phyloP scores from a whole-genome alignment of 2,329 filamentous ascomycete genomes.

The Clathrospora elynae region DNA sequence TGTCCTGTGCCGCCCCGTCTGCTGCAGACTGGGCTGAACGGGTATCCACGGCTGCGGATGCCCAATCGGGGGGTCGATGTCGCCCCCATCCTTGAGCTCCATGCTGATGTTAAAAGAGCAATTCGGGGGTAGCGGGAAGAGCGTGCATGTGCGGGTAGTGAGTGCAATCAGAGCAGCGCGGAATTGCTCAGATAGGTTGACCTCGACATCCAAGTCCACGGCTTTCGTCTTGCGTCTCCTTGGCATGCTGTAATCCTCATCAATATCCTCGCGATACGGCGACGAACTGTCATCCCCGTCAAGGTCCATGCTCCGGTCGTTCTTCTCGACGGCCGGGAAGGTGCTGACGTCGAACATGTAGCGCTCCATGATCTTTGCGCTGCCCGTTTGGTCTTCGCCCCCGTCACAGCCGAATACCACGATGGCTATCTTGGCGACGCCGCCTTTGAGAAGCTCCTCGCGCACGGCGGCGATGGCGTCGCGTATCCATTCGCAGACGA shows the following conservation, averaged over 20 bases:
- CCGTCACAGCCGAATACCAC: constrained; percentile 58
- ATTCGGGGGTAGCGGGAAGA: constrained; percentile 63
- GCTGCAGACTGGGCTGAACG: constrained; percentile 56
- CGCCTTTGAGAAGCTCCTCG: constrained; percentile 66
- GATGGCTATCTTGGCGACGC: constrained; percentile 60
- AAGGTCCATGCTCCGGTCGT: constrained; percentile 59
- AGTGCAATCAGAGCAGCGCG: constrained; percentile 69
- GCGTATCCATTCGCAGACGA: constrained; percentile 82
- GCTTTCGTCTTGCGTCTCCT: constrained; percentile 18
- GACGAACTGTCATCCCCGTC: constrained; percentile 40
- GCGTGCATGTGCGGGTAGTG: constrained; percentile 62
- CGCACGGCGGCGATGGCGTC: constrained; percentile 77
- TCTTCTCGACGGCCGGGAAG: constrained; percentile 57
- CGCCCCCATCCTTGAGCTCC: constrained; percentile 67
- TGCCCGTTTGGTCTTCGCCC: constrained; percentile 13
- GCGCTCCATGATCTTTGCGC: constrained; percentile 61
- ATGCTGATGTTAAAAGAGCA: constrained; percentile 79
- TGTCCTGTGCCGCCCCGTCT: constrained; percentile 34
- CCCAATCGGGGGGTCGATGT: constrained; percentile 53
- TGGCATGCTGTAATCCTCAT: constrained; percentile 8
- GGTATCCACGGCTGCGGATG: constrained; percentile 66
- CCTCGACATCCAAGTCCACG: constrained; percentile 33
- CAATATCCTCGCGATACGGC: constrained; percentile 8
- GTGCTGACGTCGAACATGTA: constrained; percentile 65
- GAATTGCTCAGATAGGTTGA: constrained; percentile 73